Evolutionary conservation across 2,329 filamentous ascomycete species (phyloP).

Genomic region (Dichotomopilus funicola): DNA sequence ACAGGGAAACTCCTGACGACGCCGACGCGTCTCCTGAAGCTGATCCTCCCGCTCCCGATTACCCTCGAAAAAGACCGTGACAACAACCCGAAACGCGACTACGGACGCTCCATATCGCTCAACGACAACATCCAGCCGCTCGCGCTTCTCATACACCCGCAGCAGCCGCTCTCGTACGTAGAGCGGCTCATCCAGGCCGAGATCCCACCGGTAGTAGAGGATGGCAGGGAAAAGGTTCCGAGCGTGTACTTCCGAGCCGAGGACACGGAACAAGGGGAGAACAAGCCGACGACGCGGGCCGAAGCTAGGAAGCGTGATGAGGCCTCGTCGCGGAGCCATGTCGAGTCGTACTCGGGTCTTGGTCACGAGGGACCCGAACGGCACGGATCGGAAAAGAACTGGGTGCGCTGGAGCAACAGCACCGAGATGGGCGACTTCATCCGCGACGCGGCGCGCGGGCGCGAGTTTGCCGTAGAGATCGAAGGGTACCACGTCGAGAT

Average conservation of each 20-base stretch:
- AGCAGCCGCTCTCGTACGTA: conserved; percentile 85
- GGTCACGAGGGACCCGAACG: conserved; percentile 51
- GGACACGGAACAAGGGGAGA: conserved; percentile 58
- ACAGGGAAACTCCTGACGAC: conserved; percentile 71
- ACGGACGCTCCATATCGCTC: conserved; percentile 30
- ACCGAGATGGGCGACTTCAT: conserved; percentile 95
- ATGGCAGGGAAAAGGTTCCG: conserved; percentile 63
- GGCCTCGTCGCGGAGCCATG: conserved; percentile 31
- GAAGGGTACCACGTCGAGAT: conserved; percentile 62
- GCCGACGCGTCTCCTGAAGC: conserved; percentile 70
- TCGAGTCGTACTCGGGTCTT: conserved; percentile 65
- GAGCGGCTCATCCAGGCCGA: conserved; percentile 86
- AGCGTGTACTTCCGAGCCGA: conserved; percentile 74
- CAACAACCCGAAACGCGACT: conserved; percentile 29
- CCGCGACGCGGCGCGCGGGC: conserved; percentile 74
- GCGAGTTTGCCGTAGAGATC: conserved; percentile 79
- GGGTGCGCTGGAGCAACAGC: conserved; percentile 81
- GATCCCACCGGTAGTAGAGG: conserved; percentile 61
- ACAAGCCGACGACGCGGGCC: conserved; percentile 29
- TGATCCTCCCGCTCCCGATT: conserved; percentile 64
- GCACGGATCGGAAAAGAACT: conserved; percentile 47
- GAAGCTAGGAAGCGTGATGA: conserved; percentile 29
- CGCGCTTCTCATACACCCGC: conserved; percentile 78
- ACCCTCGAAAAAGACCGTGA: conserved; percentile 34
- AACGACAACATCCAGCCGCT: conserved; percentile 63